Conservation (phyloP, 345 rosid genomes). For the Eucalyptus regnans region DNA sequence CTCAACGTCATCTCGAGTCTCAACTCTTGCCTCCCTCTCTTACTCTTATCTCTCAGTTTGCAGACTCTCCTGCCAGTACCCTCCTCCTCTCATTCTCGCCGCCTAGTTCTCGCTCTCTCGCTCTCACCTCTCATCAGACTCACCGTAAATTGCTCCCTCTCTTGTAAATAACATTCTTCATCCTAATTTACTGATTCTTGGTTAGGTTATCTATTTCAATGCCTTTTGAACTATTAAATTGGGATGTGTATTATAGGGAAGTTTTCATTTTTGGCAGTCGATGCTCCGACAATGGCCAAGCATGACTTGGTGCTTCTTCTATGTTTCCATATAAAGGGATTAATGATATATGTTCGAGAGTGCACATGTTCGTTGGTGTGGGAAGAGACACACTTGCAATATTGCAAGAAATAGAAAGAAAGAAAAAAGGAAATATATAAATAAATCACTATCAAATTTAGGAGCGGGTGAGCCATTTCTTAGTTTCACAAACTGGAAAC, state of each 20-base stretch:
- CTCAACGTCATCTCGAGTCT: neutral
- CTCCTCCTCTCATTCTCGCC: no score
- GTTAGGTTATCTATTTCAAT: neutral
- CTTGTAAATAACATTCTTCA: neutral
- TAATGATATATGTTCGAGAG: neutral
- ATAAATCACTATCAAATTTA: neutral
- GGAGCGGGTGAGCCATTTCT: neutral
- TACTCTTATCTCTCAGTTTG: neutral
- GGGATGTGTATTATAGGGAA: neutral
- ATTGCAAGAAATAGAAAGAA: neutral
- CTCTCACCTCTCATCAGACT: no score
- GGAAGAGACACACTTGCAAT: neutral
- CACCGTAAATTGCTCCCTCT: neutral
- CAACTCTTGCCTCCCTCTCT: neutral
- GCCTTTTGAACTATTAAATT: neutral
- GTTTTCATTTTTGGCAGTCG: neutral
- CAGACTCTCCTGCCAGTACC: no score
- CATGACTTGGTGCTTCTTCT: neutral
- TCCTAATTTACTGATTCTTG: neutral
- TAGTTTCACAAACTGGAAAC: neutral
- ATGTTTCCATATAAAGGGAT: neutral
- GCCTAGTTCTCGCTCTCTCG: no score
- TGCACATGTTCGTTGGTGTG: neutral
- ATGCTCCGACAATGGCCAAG: neutral
- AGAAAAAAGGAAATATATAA: fast-evolving